These are phyloP conservation scores for Lepiota venenata DNA, from an alignment of 768 basidiomycete genomes.

Conservation along the genomic window DNA sequence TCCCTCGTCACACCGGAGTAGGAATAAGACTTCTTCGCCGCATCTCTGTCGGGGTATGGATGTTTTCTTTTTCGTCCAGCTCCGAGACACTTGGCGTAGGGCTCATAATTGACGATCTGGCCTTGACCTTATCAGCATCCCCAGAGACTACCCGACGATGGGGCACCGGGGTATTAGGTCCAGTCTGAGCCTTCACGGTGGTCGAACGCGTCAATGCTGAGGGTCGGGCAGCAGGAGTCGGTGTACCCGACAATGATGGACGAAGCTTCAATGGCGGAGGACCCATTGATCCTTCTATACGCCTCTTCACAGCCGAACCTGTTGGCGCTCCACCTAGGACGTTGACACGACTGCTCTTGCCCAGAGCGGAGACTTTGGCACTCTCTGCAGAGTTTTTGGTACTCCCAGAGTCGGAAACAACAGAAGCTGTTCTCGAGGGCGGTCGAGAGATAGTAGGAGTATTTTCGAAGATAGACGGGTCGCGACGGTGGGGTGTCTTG, in stretches of 20 bases:
- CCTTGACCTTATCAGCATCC: constrained; percentile 25
- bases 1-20: constrained; percentile 20
- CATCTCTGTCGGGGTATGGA: constrained; percentile 25
- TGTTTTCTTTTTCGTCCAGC: constrained; percentile 60
- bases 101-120: constrained; percentile 31
- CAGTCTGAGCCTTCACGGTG: constrained; percentile 28
- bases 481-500: constrained; percentile 42
- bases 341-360: constrained; percentile 48
- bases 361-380: constrained; percentile 34
- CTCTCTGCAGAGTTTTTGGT: constrained; percentile 35
- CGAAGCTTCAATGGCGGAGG: constrained; percentile 37
- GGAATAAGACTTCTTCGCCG: constrained; percentile 31
- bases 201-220: constrained; percentile 35
- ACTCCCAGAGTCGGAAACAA: constrained; percentile 46
- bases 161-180: constrained; percentile 24
- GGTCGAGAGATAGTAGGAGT: constrained; percentile 53
- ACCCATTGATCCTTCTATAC: constrained; percentile 45
- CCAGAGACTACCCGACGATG: constrained; percentile 32
- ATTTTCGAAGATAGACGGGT: constrained; percentile 51
- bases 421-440: constrained; percentile 53
- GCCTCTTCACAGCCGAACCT: constrained; percentile 19
- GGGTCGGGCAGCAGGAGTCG: constrained; percentile 32
- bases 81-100: constrained; percentile 38
- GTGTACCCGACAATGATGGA: constrained; percentile 31
- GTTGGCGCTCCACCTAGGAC: constrained; percentile 19